These are phyloP conservation scores for Camellia japonica DNA, from an alignment of 148 eudicot genomes.

Conservation along the genomic window DNA sequence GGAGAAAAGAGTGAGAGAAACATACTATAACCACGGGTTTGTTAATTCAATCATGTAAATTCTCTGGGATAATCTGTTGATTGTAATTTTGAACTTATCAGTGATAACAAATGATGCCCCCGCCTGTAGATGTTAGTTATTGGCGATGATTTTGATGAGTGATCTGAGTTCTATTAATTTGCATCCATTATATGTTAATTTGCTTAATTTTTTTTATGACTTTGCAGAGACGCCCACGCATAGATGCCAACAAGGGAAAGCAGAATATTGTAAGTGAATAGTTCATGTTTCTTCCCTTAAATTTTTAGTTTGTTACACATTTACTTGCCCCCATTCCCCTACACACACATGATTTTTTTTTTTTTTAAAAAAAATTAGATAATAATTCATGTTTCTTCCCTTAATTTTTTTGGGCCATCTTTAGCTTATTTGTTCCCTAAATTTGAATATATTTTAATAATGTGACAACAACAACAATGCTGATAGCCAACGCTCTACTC, in stretches of 20 bases:
- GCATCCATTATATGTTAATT: background rate
- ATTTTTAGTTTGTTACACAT: no score
- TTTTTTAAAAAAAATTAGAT: no score
- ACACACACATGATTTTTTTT: no score
- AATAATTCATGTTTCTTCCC: no score
- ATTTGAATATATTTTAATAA: no score
- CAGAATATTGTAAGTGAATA: constrained; percentile 54
- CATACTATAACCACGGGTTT: no score
- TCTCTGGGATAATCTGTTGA: background rate
- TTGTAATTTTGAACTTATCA: background rate
- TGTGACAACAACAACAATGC: no score
- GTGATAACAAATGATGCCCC: background rate
- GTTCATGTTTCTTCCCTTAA: background rate
- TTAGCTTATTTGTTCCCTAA: no score
- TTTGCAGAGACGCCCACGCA: constrained; percentile 75
- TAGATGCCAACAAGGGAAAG: constrained; percentile 47
- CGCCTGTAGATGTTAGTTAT: background rate
- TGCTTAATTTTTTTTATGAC: background rate
- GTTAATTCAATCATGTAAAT: background rate
- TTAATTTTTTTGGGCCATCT: no score
- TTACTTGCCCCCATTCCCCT: no score
- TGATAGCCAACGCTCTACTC: no score
- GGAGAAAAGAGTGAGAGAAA: no score
- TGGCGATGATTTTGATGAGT: background rate
- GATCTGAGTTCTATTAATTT: background rate